Evolutionary conservation across 768 basidiomycete genomes (phyloP), one percentile per base, ranked within the genome.

Genomic region (Gyrodon lividus): DNA sequence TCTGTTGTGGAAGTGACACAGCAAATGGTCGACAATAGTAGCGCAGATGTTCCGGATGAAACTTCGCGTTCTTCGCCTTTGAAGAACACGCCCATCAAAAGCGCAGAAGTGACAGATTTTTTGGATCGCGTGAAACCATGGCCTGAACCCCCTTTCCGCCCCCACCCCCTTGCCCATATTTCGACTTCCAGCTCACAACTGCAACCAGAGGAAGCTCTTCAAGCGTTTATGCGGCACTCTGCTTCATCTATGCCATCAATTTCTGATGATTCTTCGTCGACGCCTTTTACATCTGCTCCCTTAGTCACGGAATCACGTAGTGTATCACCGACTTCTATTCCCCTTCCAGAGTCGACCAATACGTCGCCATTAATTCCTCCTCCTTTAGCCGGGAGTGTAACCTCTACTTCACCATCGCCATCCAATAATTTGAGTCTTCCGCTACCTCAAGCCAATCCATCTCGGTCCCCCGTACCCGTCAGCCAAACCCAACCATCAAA

Each of bases 111-210:
- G 24, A 26, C 40, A 24, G 22, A 38, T 24, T n/a, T 26, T 1
- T 24, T n/a, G 17, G 19, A 38, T 23, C 26, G 3, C 8, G 30
- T 39, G 6, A 34, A 20, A 12, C 14, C 26, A 22, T 13, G 10
- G 2, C 12, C 5, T 17, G 14, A 26, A 31, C 19, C 30, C 28
- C 19, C 9, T 52, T 17, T 33, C 17, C 46, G 39, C 37, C 51
- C 40, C 44, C 59, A 60, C 47, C 66, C 63, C 13, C 51, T 62
- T 45, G 67, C 30, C 60, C 70, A 14, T 47, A 67, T 50, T 71
- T 77, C 65, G 13, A 50, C 54, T 9, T 60, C 67, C 28, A 59
- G 63, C 40, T 52, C 68, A 14, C 54, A 31, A 30, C 34, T 60
- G 7, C 51, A 47, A 3, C 57, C 56, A 12, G 59, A 60, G 35